phyloP scores from a whole-genome alignment of 768 basidiomycete species.

The Mycena rosella region DNA sequence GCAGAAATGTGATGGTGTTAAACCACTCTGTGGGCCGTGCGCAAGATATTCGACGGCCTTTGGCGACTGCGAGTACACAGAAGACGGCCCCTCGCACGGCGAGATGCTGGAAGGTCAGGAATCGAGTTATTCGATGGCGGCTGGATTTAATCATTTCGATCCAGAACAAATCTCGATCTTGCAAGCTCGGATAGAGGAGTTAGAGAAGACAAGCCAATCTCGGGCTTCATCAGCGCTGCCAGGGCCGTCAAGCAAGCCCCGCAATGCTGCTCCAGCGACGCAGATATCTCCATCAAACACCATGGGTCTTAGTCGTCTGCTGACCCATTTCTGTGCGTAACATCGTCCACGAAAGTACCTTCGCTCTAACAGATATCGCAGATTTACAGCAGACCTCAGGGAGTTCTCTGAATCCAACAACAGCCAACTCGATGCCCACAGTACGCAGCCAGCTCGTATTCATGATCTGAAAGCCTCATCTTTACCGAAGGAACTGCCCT shows the following conservation, averaged over 20 bases:
- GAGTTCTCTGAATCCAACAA: neutral
- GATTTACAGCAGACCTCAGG: constrained; percentile 26
- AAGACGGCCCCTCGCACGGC: constrained; percentile 24
- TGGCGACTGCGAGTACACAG: constrained; percentile 33
- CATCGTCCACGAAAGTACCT: too few relatives aligned
- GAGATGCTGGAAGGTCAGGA: constrained; percentile 32
- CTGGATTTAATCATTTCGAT: neutral
- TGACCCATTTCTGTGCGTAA: constrained; percentile 27
- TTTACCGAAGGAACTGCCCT: constrained; percentile 23
- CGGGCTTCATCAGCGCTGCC: neutral
- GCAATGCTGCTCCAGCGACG: neutral
- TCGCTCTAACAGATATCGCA: neutral
- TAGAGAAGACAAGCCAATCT: constrained; percentile 7
- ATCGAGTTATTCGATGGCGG: neutral
- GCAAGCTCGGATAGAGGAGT: constrained; percentile 32
- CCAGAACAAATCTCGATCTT: constrained; percentile 33
- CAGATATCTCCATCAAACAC: constrained; percentile 8
- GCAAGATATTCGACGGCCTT: constrained; percentile 13
- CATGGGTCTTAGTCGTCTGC: constrained; percentile 23
- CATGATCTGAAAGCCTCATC: neutral
- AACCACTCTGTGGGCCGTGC: constrained; percentile 33
- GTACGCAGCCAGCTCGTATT: neutral
- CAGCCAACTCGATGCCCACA: constrained; percentile 8
- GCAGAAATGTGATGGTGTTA: constrained; percentile 32
- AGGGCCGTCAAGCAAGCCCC: neutral